Evolutionary conservation across 2,329 filamentous ascomycete species (phyloP).

Genomic region (Scopulariopsis brevicaulis): DNA sequence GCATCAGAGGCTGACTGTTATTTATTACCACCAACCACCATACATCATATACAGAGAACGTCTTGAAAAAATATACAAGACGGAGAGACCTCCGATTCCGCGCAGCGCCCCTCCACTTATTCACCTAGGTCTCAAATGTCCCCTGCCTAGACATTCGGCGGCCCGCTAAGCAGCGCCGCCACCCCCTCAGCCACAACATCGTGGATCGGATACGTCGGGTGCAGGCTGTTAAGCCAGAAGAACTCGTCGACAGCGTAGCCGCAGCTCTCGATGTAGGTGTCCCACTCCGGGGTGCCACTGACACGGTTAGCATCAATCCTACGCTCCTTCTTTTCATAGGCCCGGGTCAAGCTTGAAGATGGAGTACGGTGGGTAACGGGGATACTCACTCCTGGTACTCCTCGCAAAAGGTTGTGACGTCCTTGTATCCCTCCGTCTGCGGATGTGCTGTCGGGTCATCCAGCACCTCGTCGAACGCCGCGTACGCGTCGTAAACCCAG

Average conservation of each 20-base stretch:
- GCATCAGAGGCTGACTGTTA: no score
- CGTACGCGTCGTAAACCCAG: conserved; percentile 40
- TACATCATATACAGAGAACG: no score
- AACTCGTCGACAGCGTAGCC: conserved; percentile 47
- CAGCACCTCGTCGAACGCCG: conserved; percentile 38
- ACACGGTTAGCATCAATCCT: neutral
- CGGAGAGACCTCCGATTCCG: no score
- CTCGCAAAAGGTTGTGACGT: conserved; percentile 41
- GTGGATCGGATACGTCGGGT: conserved; percentile 53
- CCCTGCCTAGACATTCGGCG: conserved; percentile 18
- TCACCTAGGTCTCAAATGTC: no score
- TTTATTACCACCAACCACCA: no score
- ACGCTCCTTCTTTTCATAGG: neutral
- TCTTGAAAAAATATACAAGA: no score
- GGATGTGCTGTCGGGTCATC: conserved; percentile 34
- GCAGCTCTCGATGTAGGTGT: conserved; percentile 32
- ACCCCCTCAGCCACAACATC: conserved; percentile 43
- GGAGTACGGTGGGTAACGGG: neutral
- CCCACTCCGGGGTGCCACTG: conserved; percentile 30
- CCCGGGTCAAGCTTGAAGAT: neutral
- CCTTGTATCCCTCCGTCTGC: conserved; percentile 39
- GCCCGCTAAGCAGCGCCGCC: conserved; percentile 22
- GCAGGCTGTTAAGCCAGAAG: conserved; percentile 52
- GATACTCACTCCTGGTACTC: conserved; percentile 39
- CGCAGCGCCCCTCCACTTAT: no score